Base-by-base conservation (phyloP, 1,139 yeast species). In the Nakaseomyces delphensis region DNA sequence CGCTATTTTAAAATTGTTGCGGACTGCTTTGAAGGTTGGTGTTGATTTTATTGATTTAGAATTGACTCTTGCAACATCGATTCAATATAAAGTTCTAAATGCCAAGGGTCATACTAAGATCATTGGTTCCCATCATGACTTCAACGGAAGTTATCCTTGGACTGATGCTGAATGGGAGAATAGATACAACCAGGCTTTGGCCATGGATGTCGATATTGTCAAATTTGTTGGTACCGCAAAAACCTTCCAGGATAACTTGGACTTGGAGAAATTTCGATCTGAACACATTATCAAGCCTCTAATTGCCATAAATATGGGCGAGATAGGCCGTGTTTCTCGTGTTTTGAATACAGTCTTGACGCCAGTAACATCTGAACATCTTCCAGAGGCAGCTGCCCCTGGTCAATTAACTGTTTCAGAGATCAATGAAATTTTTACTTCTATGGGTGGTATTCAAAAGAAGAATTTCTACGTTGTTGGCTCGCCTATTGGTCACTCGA, bases 141-240 rank as follows among this genome's bases (percentile, higher is more conserved):
- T 79, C 44, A 61, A 68, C 8, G 93, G 85, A 24, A 58, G 65
- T 14, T 68, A 73, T 59, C 67, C 71, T 45, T 87, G 95, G 95
- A 65, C 66, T 40, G 67, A 76, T 50, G 68, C 77, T 15, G 85
- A 78, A 56, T 86, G 96, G 95, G 78, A 75, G 51, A 72, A 73
- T 51, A 75, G 76, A 59, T 86, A 79, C 59, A 72, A 73, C 47
- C 77, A 78, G 52, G 96, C 91, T 0, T 63, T 71, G 35, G 65
- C 75, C 9, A 60, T 82, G 40, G 79, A 80, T 46, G 82, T 77
- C 29, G 96, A 89, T 54, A 62, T 85, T 42, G 74, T 86, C 45
- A 87, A 87, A 64, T 79, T 91, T 59, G 94, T 89, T 39, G 96
- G 95, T 20, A 68, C 70, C 43, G 96, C 96, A 7, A 58, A 65